Conservation (phyloP, 192 early-diverging fungal species). For the Chytriomyces sp. region DNA sequence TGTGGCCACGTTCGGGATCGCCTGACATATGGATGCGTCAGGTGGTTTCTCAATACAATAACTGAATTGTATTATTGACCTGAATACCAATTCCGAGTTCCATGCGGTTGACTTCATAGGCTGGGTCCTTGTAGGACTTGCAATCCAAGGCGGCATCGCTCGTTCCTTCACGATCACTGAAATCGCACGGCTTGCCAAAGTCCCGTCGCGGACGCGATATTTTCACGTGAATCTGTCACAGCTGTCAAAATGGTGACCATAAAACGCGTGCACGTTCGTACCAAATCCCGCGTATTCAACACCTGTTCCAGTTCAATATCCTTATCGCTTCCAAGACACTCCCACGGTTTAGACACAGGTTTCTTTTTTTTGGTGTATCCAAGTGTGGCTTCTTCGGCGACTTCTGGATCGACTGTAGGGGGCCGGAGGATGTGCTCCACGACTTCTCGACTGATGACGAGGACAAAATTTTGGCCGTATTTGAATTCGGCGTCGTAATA, state of each 20-base stretch:
- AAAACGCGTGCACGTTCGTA: too few relatives aligned
- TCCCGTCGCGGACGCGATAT: slow-evolving; percentile 47
- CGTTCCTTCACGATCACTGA: slow-evolving; percentile 54
- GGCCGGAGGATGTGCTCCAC: slow-evolving; percentile 45
- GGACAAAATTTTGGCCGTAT: slow-evolving; percentile 64
- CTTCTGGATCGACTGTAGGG: not conserved
- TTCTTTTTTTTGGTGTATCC: slow-evolving; percentile 36
- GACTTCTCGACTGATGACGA: slow-evolving; percentile 45
- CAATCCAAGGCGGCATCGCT: slow-evolving; percentile 53
- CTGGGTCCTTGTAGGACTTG: slow-evolving; percentile 55
- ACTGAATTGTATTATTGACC: slow-evolving; percentile 10
- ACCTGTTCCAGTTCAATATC: slow-evolving; percentile 61
- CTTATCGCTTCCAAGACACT: slow-evolving; percentile 62
- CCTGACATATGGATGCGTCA: slow-evolving; percentile 22
- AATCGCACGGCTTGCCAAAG: slow-evolving; percentile 51
- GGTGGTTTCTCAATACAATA: not conserved
- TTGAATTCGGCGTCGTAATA: slow-evolving; percentile 56
- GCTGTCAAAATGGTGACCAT: too few relatives aligned
- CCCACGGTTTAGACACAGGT: slow-evolving; percentile 47
- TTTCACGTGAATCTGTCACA: too few relatives aligned
- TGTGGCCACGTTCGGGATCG: slow-evolving; percentile 49
- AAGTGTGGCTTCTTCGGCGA: slow-evolving; percentile 16
- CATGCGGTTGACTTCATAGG: slow-evolving; percentile 51
- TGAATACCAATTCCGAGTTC: slow-evolving; percentile 51
- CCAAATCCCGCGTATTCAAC: slow-evolving; percentile 43